Conservation (phyloP, 1,284 basidiomycete genomes). For the Apiotrichum akiyoshidainum region DNA sequence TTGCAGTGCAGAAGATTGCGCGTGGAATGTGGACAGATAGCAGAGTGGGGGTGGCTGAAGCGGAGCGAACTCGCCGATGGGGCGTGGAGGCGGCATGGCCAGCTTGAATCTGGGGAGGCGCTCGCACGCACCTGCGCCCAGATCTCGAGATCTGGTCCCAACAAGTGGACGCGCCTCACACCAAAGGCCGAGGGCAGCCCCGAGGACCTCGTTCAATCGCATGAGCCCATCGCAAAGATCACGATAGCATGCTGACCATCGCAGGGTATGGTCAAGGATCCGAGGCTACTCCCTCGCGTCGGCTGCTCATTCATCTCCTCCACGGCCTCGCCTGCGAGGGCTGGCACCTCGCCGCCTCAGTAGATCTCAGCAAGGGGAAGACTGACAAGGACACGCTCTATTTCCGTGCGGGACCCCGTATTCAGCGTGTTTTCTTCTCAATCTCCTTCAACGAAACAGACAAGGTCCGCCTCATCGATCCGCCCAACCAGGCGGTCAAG, state of each 20-base stretch:
- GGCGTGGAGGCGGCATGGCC: background rate
- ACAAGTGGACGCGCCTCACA: too few relatives aligned
- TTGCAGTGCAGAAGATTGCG: too few relatives aligned
- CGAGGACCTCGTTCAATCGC: too few relatives aligned
- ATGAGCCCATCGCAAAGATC: too few relatives aligned
- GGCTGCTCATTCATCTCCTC: slow-evolving; percentile 38
- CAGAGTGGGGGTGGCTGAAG: background rate
- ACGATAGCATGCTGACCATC: background rate
- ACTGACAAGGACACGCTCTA: slow-evolving; percentile 43
- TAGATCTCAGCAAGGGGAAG: slow-evolving; percentile 37
- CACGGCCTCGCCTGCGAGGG: slow-evolving; percentile 26
- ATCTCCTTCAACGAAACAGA: slow-evolving; percentile 42
- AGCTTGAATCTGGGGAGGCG: background rate
- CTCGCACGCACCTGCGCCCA: too few relatives aligned
- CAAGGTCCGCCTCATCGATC: slow-evolving; percentile 46
- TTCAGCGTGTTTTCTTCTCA: slow-evolving; percentile 34
- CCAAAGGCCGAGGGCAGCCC: too few relatives aligned
- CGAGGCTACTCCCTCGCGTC: slow-evolving; percentile 36
- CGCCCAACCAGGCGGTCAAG: slow-evolving; percentile 28
- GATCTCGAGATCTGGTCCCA: too few relatives aligned
- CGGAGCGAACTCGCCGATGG: too few relatives aligned
- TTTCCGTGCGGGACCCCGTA: slow-evolving; percentile 33
- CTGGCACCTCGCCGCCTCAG: slow-evolving; percentile 35
- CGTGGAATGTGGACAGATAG: too few relatives aligned
- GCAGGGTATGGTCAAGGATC: slow-evolving; percentile 35